Conservation (phyloP, 2,329 filamentous ascomycete species). For the Aaosphaeria arxii region DNA sequence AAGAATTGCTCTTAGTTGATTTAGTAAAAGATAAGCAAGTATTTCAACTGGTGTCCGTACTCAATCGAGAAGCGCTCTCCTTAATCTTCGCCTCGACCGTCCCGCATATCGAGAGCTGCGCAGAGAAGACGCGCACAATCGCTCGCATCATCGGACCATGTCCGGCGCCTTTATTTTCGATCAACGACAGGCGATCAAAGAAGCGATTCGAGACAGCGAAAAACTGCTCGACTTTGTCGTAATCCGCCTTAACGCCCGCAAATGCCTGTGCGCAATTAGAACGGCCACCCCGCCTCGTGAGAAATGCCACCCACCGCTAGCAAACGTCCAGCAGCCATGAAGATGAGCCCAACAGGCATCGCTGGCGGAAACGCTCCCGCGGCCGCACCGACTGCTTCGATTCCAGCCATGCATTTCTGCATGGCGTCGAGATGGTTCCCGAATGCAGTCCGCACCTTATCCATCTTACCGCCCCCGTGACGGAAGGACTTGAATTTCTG, state of each 20-base stretch:
- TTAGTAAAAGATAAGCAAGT: too few relatives aligned
- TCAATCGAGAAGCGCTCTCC: constrained; percentile 27
- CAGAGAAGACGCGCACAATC: constrained; percentile 38
- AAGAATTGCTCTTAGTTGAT: constrained; percentile 6
- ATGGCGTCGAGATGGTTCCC: constrained; percentile 12
- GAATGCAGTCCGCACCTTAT: constrained; percentile 9
- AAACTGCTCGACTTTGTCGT: constrained; percentile 39
- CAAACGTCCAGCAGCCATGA: constrained; percentile 9
- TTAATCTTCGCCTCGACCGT: constrained; percentile 27
- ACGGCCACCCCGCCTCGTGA: neutral
- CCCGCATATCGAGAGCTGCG: constrained; percentile 32
- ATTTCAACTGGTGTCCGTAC: constrained; percentile 10
- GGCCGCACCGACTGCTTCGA: constrained; percentile 8
- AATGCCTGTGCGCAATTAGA: constrained; percentile 19
- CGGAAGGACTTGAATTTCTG: constrained; percentile 6
- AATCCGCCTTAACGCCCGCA: constrained; percentile 35
- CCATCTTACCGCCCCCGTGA: constrained; percentile 6
- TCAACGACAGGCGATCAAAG: constrained; percentile 30
- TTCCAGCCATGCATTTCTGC: constrained; percentile 11
- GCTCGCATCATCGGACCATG: constrained; percentile 30
- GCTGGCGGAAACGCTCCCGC: constrained; percentile 16
- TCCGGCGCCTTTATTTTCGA: constrained; percentile 32
- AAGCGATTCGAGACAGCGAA: constrained; percentile 41
- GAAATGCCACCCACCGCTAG: neutral
- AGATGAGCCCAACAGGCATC: constrained; percentile 14